Evolutionary conservation across 306 rosid genomes (phyloP).

Genomic region (Ormosia emarginata): DNA sequence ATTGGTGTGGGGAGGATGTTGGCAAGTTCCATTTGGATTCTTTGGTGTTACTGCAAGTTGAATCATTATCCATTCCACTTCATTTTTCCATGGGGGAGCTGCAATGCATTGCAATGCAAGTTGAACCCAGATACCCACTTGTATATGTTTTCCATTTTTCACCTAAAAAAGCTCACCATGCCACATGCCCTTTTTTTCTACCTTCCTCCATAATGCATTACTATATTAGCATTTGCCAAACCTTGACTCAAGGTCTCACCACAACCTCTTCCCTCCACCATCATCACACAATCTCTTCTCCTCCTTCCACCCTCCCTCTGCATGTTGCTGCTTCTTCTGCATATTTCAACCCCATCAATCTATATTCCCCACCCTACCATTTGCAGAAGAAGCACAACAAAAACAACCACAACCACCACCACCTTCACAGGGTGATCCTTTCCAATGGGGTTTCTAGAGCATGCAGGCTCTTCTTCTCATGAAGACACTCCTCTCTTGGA

Average conservation of each 20-base stretch:
- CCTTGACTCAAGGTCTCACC: slow-evolving; percentile 20
- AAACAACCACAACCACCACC: background rate
- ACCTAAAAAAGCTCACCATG: background rate
- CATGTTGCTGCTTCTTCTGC: slow-evolving; percentile 14
- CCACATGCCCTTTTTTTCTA: background rate
- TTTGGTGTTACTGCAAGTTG: too few species aligned
- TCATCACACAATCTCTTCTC: background rate
- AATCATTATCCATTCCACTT: too few species aligned
- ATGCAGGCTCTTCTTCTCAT: background rate
- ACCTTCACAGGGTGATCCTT: background rate
- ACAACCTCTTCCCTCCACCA: background rate
- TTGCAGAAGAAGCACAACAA: background rate
- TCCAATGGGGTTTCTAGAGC: slow-evolving; percentile 13
- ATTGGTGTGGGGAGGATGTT: too few species aligned
- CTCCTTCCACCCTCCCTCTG: background rate
- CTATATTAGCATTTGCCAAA: slow-evolving; percentile 4
- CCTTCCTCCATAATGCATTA: background rate
- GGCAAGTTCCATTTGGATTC: too few species aligned
- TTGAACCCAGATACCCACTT: too few species aligned
- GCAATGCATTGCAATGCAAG: too few species aligned
- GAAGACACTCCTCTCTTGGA: slow-evolving; percentile 45
- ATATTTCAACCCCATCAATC: background rate
- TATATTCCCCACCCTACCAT: background rate
- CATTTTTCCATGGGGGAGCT: too few species aligned
- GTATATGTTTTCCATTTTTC: too few species aligned